phyloP scores from a whole-genome alignment of 306 rosid genomes.

The Lathyrus oleraceus region DNA sequence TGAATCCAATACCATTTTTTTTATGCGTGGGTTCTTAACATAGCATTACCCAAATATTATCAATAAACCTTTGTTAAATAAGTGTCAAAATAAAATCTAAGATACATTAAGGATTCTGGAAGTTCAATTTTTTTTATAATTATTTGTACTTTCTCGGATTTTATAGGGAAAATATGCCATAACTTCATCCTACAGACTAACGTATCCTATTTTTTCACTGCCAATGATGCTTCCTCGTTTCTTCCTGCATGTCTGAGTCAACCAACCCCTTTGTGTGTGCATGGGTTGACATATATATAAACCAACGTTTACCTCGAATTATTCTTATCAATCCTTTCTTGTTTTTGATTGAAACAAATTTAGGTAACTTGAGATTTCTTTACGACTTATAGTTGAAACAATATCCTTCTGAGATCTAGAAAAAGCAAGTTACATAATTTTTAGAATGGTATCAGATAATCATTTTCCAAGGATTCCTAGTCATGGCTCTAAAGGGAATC shows the following conservation, averaged over 20 bases:
- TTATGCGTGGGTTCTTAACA: too few species aligned
- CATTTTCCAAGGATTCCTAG: constrained; percentile 31
- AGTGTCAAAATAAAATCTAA: too few species aligned
- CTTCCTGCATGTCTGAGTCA: constrained; percentile 24
- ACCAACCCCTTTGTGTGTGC: background rate
- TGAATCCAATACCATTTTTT: too few species aligned
- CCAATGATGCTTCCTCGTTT: constrained; percentile 40
- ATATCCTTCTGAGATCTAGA: too few species aligned
- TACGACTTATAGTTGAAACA: too few species aligned
- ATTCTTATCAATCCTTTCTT: too few species aligned
- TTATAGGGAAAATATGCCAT: constrained; percentile 6
- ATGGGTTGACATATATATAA: background rate
- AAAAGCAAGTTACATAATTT: background rate
- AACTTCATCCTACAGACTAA: constrained; percentile 39
- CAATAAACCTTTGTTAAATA: too few species aligned
- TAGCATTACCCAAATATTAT: too few species aligned
- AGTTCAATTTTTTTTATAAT: background rate
- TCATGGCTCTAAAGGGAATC: constrained; percentile 28
- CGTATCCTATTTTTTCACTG: constrained; percentile 28
- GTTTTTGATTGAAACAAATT: too few species aligned
- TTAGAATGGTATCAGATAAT: constrained; percentile 54
- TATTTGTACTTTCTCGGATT: background rate
- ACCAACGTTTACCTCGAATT: too few species aligned
- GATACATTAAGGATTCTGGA: background rate
- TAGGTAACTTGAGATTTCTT: too few species aligned